A percentile compares a stretch with the other conserved stretches of the same genome.
These are phyloP conservation scores for Collariella sp. DNA, from an alignment of 495 filamentous ascomycete genomes.

Conservation along the genomic window DNA sequence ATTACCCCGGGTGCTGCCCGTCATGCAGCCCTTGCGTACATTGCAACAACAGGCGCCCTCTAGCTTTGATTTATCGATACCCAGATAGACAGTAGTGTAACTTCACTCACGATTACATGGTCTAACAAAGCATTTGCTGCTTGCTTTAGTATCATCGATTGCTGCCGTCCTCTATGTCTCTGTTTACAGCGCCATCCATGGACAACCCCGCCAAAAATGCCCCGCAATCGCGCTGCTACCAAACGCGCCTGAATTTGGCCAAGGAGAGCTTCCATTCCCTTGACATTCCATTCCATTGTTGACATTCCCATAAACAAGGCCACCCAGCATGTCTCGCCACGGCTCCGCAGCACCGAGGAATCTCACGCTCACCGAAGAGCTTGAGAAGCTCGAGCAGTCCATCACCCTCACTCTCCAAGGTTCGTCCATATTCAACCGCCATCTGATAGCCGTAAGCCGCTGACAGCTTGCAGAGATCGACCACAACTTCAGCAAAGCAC, in stretches of 20 bases:
- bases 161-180: neutral
- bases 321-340: constrained; percentile 35
- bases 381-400: constrained; percentile 92
- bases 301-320: constrained; percentile 9
- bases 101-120: too few species aligned
- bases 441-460: too few species aligned
- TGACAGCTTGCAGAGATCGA: constrained; percentile 67
- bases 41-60: neutral
- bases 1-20: too few species aligned
- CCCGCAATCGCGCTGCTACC: constrained; percentile 9
- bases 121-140: too few species aligned
- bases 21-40: too few species aligned
- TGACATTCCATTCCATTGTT: constrained; percentile 8
- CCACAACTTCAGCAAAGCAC: constrained; percentile 92
- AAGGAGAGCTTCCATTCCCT: neutral
- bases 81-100: neutral
- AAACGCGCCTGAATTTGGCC: constrained; percentile 8
- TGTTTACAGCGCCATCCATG: neutral
- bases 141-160: neutral
- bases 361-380: constrained; percentile 81
- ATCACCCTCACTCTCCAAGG: constrained; percentile 96
- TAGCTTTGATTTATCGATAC: constrained; percentile 3
- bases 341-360: constrained; percentile 49
- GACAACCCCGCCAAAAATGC: constrained; percentile 13
- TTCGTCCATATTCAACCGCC: constrained; percentile 31